These are phyloP conservation scores for Thelephora terrestris DNA, from an alignment of 1,284 basidiomycete species.

Conservation along the genomic window DNA sequence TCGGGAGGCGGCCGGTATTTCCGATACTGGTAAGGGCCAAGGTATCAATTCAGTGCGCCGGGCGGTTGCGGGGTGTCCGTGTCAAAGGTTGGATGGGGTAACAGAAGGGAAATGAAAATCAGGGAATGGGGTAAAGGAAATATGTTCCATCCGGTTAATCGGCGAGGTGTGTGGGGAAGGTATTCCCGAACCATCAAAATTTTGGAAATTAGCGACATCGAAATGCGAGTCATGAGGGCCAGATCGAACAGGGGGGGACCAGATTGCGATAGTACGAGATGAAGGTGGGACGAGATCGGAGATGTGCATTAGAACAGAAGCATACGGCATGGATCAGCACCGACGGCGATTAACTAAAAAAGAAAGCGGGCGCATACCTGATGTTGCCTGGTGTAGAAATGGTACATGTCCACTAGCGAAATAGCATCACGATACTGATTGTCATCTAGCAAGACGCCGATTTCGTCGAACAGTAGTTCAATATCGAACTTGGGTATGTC, in stretches of 20 bases:
- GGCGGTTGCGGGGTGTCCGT: no score
- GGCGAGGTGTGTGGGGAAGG: no score
- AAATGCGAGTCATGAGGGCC: no score
- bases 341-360: background rate
- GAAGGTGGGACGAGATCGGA: no score
- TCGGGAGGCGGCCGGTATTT: constrained; percentile 63
- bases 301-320: background rate
- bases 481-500: constrained; percentile 82
- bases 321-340: background rate
- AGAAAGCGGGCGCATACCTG: constrained; percentile 43
- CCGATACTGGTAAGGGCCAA: constrained; percentile 50
- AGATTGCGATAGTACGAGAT: background rate
- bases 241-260: no score
- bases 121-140: no score
- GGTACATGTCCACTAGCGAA: constrained; percentile 94
- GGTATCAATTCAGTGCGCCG: no score
- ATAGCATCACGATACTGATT: constrained; percentile 95
- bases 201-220: no score
- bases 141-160: no score
- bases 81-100: background rate
- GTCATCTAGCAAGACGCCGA: constrained; percentile 87
- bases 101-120: background rate
- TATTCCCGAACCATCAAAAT: no score
- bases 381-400: constrained; percentile 88
- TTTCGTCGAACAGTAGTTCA: constrained; percentile 88